Evolutionary conservation across 2,329 filamentous ascomycete genomes (phyloP).

Genomic region (Reticulascus tulasneorum): DNA sequence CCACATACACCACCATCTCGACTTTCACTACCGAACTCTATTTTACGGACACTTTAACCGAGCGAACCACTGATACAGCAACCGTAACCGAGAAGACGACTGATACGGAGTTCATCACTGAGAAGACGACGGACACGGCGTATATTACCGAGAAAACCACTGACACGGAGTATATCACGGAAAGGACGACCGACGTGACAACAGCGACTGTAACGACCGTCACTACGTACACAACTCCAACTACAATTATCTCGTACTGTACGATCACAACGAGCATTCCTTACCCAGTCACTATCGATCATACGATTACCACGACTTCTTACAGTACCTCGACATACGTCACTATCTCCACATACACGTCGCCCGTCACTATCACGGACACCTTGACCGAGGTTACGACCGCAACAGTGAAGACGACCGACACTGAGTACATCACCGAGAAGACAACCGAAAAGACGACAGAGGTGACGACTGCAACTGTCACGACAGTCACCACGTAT

Average conservation of each 20-base stretch:
- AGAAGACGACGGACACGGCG: conserved; percentile 6
- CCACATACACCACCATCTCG: conserved; percentile 9
- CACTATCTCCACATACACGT: conserved; percentile 3
- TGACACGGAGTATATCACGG: no score
- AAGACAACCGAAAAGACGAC: conserved; percentile 5
- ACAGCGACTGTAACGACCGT: conserved; percentile 8
- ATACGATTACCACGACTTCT: conserved; percentile 10
- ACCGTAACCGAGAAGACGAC: conserved; percentile 5
- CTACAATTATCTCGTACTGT: conserved; percentile 9
- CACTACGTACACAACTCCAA: conserved; percentile 5
- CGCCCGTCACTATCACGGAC: conserved; percentile 5
- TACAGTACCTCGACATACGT: conserved; percentile 6
- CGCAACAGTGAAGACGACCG: conserved; percentile 1
- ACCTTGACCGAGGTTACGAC: conserved; percentile 10
- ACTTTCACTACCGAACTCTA: conserved; percentile 7
- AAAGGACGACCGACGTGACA: conserved; percentile 5
- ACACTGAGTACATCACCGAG: conserved; percentile 4
- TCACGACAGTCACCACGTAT: conserved; percentile 4
- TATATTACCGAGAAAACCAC: no score
- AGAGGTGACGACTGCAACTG: conserved; percentile 8
- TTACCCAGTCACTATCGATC: conserved; percentile 9
- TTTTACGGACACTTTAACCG: conserved; percentile 9
- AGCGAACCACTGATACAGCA: conserved; percentile 5
- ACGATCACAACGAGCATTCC: conserved; percentile 11
- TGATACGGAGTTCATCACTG: conserved; percentile 5